Conservation (phyloP, 73 alveolate genomes). For the Paramecium sonneborni region DNA sequence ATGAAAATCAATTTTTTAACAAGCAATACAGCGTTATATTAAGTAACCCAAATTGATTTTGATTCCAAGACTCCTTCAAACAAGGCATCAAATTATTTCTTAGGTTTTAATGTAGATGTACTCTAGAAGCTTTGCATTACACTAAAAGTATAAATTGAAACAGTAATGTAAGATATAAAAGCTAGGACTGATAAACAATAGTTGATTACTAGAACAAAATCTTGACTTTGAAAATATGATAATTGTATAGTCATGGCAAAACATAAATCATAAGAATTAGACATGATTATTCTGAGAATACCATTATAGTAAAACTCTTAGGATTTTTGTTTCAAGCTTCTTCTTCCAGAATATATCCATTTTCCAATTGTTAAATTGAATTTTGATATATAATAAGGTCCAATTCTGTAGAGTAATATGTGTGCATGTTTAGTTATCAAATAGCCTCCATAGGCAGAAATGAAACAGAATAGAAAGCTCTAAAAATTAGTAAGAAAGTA, state of each 20-base stretch:
- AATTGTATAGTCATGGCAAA: not conserved
- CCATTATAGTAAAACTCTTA: not conserved
- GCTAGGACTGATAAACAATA: not conserved
- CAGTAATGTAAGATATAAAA: not conserved
- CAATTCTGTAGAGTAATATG: not conserved
- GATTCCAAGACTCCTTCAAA: constrained; percentile 7
- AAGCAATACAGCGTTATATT: not conserved
- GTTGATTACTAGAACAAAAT: not conserved
- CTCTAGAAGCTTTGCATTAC: not conserved
- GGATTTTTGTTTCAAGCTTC: not conserved
- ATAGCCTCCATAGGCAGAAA: not conserved
- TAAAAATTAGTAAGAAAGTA: not conserved
- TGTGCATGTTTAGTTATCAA: not conserved
- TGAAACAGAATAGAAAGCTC: not conserved
- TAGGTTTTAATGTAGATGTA: not conserved
- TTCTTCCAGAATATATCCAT: not conserved
- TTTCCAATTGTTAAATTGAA: not conserved
- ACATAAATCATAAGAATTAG: not conserved
- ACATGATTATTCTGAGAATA: not conserved
- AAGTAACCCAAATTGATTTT: not conserved
- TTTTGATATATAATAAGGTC: not conserved
- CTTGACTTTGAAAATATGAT: not conserved
- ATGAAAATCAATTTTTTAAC: not conserved
- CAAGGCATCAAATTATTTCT: not conserved
- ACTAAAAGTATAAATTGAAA: not conserved